phyloP scores from a whole-genome alignment of 1,284 basidiomycete genomes.

The Puccinia horiana region DNA sequence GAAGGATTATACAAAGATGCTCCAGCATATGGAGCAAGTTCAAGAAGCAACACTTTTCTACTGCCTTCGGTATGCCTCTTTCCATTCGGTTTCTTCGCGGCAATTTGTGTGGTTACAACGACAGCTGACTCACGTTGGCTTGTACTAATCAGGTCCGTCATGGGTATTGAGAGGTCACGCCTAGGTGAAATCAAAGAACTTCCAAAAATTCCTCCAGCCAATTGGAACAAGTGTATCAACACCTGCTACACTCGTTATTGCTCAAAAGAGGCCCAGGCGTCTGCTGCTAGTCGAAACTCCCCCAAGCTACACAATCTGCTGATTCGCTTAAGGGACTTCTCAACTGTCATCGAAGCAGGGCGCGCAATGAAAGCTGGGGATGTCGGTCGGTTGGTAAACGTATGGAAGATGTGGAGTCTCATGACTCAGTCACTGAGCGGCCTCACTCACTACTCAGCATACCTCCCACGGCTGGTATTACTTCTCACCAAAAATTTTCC shows the following conservation, averaged over 20 bases:
- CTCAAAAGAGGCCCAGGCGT: neutral
- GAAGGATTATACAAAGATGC: neutral
- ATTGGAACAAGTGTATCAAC: neutral
- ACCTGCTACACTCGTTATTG: slow-evolving; percentile 11
- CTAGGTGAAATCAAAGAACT: too few species aligned
- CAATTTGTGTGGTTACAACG: too few species aligned
- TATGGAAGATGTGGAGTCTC: slow-evolving; percentile 13
- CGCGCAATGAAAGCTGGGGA: neutral
- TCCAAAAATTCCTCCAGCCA: neutral
- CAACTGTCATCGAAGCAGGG: neutral
- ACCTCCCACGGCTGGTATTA: neutral
- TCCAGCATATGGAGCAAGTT: neutral
- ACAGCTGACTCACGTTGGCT: neutral
- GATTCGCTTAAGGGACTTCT: neutral
- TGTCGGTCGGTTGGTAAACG: neutral
- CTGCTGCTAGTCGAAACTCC: neutral
- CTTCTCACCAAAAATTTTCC: neutral
- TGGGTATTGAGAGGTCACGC: too few species aligned
- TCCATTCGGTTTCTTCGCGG: too few species aligned
- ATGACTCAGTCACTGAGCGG: neutral
- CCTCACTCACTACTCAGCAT: slow-evolving; percentile 1
- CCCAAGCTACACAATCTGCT: slow-evolving; percentile 1
- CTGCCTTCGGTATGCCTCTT: neutral
- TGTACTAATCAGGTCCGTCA: neutral
- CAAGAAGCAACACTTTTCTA: neutral